Conservation (phyloP, 2,329 filamentous ascomycete genomes). For the Chalaropsis ovoidea region DNA sequence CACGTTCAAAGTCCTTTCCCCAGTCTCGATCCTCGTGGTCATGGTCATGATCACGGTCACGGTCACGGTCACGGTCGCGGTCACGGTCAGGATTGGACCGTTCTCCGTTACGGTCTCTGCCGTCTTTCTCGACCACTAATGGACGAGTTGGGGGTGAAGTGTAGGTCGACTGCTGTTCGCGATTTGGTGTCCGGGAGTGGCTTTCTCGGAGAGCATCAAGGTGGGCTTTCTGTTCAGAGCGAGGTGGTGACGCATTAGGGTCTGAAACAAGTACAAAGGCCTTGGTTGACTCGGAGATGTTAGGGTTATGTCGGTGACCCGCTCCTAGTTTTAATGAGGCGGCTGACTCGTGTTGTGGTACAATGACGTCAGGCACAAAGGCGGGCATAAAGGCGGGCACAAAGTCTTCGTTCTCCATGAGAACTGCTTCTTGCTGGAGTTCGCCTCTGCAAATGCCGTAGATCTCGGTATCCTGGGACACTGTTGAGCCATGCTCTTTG, state of each 20-base stretch:
- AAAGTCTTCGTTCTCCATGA: slow-evolving; percentile 23
- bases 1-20: slow-evolving; percentile 7
- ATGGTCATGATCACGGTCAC: slow-evolving; percentile 9
- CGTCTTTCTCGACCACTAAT: neutral
- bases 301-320: slow-evolving; percentile 12
- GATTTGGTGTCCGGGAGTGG: slow-evolving; percentile 14
- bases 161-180: slow-evolving; percentile 10
- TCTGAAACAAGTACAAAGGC: slow-evolving; percentile 23
- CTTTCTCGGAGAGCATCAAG: slow-evolving; percentile 9
- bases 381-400: slow-evolving; percentile 11
- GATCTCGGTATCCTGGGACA: slow-evolving; percentile 15
- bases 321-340: neutral
- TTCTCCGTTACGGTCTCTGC: neutral
- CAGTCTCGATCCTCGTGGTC: neutral
- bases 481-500: slow-evolving; percentile 16
- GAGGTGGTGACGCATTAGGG: slow-evolving; percentile 16
- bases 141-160: slow-evolving; percentile 17
- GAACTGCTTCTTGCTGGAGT: slow-evolving; percentile 20
- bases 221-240: slow-evolving; percentile 12
- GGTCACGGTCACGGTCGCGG: slow-evolving; percentile 13
- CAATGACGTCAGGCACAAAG: slow-evolving; percentile 22
- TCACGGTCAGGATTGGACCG: neutral
- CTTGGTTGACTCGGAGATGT: neutral
- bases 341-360: neutral
- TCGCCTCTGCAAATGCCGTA: slow-evolving; percentile 21